A percentile compares a stretch with the other conserved stretches of the same genome.
Evolutionary conservation across 1,284 basidiomycete genomes (phyloP).

Genomic region (Ganoderma sinense): DNA sequence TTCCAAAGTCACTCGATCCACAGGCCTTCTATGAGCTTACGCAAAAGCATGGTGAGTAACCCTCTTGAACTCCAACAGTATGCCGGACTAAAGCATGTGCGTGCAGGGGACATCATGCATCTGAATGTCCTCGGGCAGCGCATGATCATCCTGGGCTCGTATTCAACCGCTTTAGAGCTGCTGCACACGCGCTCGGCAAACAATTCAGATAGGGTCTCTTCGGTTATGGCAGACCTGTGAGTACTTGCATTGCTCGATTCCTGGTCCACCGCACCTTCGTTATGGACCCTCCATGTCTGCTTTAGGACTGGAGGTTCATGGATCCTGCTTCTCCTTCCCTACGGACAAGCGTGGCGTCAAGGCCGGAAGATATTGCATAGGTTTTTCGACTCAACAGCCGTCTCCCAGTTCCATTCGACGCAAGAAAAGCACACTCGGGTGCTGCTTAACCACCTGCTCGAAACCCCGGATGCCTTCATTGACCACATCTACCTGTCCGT

Average conservation of each 20-base stretch:
- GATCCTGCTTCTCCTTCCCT: neutral
- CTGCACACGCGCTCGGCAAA: conserved; percentile 47
- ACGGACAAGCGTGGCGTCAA: neutral
- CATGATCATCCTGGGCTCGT: conserved; percentile 25
- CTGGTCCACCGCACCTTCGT: neutral
- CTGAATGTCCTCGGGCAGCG: conserved; percentile 15
- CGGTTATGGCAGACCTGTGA: conserved; percentile 17
- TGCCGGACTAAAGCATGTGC: neutral
- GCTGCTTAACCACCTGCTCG: neutral
- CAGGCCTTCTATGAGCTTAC: too few species aligned
- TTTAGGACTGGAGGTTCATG: neutral
- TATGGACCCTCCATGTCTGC: neutral
- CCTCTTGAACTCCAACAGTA: neutral
- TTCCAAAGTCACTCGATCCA: too few species aligned
- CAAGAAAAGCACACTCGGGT: neutral
- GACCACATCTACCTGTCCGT: neutral
- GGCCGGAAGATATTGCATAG: neutral
- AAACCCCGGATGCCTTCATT: neutral
- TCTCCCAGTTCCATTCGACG: neutral
- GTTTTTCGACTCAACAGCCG: neutral
- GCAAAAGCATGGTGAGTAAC: neutral
- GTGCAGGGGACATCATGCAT: conserved; percentile 22
- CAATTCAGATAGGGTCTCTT: conserved; percentile 25
- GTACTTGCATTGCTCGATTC: neutral
- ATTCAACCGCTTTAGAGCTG: conserved; percentile 41